Percentiles rank a stretch among this genome's conserved stretches.
These are phyloP conservation scores for Botrytis cinerea DNA, from an alignment of 2,329 filamentous ascomycete species.

Conservation along the genomic window DNA sequence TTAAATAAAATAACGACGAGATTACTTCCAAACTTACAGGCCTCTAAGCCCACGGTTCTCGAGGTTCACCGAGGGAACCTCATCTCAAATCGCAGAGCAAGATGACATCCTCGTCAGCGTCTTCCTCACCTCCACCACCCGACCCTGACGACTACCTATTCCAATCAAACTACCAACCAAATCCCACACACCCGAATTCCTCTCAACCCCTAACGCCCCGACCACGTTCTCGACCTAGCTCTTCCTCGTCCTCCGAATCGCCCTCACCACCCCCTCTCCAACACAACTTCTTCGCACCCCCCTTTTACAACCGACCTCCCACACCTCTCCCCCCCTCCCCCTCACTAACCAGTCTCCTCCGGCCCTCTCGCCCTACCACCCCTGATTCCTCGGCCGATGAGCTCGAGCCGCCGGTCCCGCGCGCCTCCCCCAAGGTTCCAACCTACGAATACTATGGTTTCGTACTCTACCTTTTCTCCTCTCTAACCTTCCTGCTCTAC, in stretches of 20 bases:
- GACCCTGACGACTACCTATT: slow-evolving; percentile 21
- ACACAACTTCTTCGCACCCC: slow-evolving; percentile 65
- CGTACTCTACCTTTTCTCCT: slow-evolving; percentile 89
- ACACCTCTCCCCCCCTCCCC: slow-evolving; percentile 92
- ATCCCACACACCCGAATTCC: background rate
- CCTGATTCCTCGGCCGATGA: slow-evolving; percentile 92
- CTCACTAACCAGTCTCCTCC: slow-evolving; percentile 85
- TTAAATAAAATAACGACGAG: background rate
- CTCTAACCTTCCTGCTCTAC: slow-evolving; percentile 73
- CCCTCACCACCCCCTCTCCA: slow-evolving; percentile 43
- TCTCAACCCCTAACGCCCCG: background rate
- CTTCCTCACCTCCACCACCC: slow-evolving; percentile 8
- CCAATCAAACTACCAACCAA: slow-evolving; percentile 11
- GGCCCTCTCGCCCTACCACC: slow-evolving; percentile 88
- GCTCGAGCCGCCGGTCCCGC: slow-evolving; percentile 67
- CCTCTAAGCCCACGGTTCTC: background rate
- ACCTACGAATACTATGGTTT: slow-evolving; percentile 99
- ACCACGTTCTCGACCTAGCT: background rate
- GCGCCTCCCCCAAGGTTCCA: slow-evolving; percentile 89
- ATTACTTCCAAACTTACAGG: too few relatives aligned
- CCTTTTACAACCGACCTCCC: slow-evolving; percentile 96
- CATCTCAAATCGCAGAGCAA: background rate
- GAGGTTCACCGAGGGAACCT: background rate
- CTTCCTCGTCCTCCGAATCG: background rate
- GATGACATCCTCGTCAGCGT: slow-evolving; percentile 21